A percentile compares a stretch with the other conserved stretches of the same genome.
Evolutionary conservation across 768 basidiomycete species (phyloP).

Genomic region (Lyophyllum decastes): DNA sequence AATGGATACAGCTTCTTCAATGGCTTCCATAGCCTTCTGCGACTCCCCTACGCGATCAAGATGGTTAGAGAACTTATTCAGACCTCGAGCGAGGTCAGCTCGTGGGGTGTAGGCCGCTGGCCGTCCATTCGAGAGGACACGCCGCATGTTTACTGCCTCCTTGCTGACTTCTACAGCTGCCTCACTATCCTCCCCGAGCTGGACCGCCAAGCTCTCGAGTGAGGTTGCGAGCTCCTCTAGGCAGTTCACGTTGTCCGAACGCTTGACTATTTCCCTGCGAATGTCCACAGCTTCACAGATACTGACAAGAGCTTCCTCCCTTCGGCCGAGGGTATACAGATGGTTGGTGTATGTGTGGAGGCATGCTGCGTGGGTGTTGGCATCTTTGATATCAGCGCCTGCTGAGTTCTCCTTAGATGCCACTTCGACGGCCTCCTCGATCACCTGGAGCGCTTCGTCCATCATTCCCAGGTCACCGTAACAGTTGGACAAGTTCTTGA

Average conservation of each 20-base stretch:
- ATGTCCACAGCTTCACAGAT: constrained; percentile 1
- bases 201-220: background rate
- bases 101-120: background rate
- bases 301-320: background rate
- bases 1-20: background rate
- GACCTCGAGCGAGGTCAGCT: constrained; percentile 1
- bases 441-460: background rate
- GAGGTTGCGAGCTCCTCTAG: constrained; percentile 1
- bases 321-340: background rate
- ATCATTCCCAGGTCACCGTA: background rate
- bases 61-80: constrained; percentile 2
- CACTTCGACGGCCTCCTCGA: background rate
- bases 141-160: background rate
- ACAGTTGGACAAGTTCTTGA: background rate
- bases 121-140: background rate
- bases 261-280: background rate
- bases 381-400: background rate
- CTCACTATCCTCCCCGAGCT: background rate
- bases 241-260: background rate
- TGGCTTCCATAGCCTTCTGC: background rate
- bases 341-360: constrained; percentile 2
- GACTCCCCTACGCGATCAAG: background rate
- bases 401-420: background rate
- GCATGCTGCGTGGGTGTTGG: background rate
- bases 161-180: constrained; percentile 1